A percentile compares a stretch with the other conserved stretches of the same genome.
Evolutionary conservation across 192 early-diverging fungal species (phyloP).

Genomic region (Podila minutissima): DNA sequence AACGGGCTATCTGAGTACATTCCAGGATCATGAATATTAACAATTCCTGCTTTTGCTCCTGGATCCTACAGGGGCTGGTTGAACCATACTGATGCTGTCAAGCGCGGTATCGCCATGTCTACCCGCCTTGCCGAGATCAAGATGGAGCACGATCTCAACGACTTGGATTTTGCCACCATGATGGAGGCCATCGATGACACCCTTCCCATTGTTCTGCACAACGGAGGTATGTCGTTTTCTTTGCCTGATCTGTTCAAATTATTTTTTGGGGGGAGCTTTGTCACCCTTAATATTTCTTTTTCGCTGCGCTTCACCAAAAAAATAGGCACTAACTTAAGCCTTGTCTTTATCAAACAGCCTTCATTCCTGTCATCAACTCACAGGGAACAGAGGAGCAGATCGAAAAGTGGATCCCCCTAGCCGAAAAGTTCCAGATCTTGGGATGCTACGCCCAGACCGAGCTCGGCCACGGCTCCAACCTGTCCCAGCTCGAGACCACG

Average conservation of each 20-base stretch:
- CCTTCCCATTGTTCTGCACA: conserved; percentile 37
- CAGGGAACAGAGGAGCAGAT: conserved; percentile 79
- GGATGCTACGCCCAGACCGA: conserved; percentile 90
- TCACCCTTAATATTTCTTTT: too few relatives aligned
- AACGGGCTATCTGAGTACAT: not conserved
- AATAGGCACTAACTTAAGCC: too few relatives aligned
- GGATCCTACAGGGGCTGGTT: conserved; percentile 23
- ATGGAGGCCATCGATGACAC: conserved; percentile 41
- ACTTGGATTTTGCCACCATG: conserved; percentile 44
- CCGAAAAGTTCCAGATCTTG: conserved; percentile 75
- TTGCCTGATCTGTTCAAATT: too few relatives aligned
- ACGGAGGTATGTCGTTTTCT: conserved; percentile 6
- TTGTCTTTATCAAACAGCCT: conserved; percentile 53
- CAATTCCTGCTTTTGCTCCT: not conserved
- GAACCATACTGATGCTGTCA: conserved; percentile 50
- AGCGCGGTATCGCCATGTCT: conserved; percentile 50
- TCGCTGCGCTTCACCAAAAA: too few relatives aligned
- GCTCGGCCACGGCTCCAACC: conserved; percentile 73
- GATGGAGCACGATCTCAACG: conserved; percentile 47
- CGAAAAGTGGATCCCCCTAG: conserved; percentile 74
- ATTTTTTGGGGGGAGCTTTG: too few relatives aligned
- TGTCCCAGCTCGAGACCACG: conserved; percentile 88
- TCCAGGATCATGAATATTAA: too few relatives aligned
- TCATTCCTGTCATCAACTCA: conserved; percentile 78
- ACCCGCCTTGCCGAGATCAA: conserved; percentile 44